Evolutionary conservation across 2,329 filamentous ascomycete genomes (phyloP), one percentile per base, ranked within the genome.

Genomic region (Cordyceps farinosa): DNA sequence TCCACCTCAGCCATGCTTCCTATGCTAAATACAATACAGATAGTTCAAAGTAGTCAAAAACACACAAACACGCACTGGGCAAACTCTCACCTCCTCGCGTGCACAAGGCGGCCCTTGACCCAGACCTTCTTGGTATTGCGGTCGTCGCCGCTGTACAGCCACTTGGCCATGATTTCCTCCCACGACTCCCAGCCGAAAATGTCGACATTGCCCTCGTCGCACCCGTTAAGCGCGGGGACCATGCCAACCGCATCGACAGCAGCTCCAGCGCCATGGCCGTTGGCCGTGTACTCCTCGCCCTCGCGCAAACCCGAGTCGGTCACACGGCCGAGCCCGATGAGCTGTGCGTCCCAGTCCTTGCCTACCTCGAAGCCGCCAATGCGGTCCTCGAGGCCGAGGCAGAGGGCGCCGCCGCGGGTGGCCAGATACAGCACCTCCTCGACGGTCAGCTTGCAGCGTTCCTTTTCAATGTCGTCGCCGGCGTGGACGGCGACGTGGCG

Each of bases 91-190:
- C 42, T n/a, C n/a, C 44, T 55, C 36, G 63, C 57, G 78, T 97
- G 92, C 54, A 97, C 95, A 74, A 96, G 75, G 66, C 87, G 79
- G 3, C 95, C 95, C 72, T 83, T 87, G 1, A 98, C 92, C 94
- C 94, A 99, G 5, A 99, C 95, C 68, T 83, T 87, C 69, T 83
- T 83, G 3, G 92, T 94, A 75, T 98, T 98, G 68, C 94, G 82
- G 77, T 98, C 95, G 79, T 98, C 93, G 0, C 95, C 95, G 67
- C 86, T 90, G 77, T 90, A 99, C 65, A 98, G 80, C 95, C 95
- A 99, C 80, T 99, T 99, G 59, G 91, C 90, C 11, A 98, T 78
- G 71, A 81, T 86, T 70, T 98, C 91, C 45, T 89, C 86, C 91
- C 90, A 96, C n/a, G 72, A 85, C 82, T 98, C 94, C 85, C 89